phyloP scores from a whole-genome alignment of 2,329 filamentous ascomycete genomes.

The Epichloe coenophiala region DNA sequence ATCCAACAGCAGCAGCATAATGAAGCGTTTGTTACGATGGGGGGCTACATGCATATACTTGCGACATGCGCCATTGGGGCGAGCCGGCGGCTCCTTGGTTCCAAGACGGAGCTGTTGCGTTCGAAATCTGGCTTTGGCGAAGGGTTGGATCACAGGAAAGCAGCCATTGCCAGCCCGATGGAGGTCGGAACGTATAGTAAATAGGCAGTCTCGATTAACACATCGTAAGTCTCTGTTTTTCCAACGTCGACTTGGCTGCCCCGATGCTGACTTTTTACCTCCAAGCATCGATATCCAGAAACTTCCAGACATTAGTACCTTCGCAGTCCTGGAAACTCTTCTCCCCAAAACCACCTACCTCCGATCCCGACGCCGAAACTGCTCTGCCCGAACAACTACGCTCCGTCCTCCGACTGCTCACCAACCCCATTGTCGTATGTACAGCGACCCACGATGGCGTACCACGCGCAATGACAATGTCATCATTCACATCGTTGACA shows the following conservation, averaged over 20 bases:
- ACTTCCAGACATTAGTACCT: conserved; percentile 8
- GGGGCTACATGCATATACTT: conserved; percentile 6
- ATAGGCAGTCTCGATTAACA: neutral
- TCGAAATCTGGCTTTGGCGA: neutral
- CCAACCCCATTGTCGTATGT: conserved; percentile 42
- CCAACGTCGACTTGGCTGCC: neutral
- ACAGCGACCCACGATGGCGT: conserved; percentile 27
- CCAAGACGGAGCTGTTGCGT: neutral
- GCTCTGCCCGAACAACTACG: conserved; percentile 34
- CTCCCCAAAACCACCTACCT: conserved; percentile 19
- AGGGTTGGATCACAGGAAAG: conserved; percentile 4
- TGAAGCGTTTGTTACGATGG: conserved; percentile 10
- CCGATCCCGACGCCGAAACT: conserved; percentile 18
- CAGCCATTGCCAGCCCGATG: neutral
- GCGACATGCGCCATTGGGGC: conserved; percentile 7
- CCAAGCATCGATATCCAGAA: neutral
- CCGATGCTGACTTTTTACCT: neutral
- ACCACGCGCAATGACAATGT: conserved; percentile 43
- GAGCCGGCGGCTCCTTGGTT: neutral
- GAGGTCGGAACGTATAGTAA: neutral
- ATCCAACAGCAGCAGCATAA: neutral
- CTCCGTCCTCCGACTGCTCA: conserved; percentile 38
- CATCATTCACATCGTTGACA: conserved; percentile 43
- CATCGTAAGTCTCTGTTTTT: neutral
- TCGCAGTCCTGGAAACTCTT: conserved; percentile 16